Conservation (phyloP, 805 yeast genomes). For the Blastobotrys chiropterorum region DNA sequence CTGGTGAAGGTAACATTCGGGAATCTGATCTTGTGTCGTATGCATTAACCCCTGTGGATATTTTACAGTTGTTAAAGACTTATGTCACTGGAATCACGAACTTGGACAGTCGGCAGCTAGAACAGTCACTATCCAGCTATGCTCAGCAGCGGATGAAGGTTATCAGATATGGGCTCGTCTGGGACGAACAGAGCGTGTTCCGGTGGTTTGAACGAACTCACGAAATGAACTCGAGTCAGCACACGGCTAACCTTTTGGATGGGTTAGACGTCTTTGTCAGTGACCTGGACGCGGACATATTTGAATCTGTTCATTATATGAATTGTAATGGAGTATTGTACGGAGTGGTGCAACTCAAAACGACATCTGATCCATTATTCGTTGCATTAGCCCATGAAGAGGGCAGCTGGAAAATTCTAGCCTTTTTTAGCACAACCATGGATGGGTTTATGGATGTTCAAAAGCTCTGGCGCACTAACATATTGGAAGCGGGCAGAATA, state of each 20-base stretch:
- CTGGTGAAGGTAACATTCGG: too few species aligned
- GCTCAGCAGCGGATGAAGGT: slow-evolving; percentile 1
- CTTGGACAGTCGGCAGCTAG: not conserved
- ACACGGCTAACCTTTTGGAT: not conserved
- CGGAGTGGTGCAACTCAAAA: not conserved
- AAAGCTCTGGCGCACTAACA: not conserved
- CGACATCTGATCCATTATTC: not conserved
- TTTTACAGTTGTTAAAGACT: not conserved
- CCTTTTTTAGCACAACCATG: not conserved
- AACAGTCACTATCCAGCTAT: not conserved
- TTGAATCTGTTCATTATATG: not conserved
- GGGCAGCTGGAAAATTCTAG: not conserved
- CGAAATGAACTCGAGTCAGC: not conserved
- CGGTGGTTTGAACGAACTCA: not conserved
- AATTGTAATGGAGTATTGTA: not conserved
- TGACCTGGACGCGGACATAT: not conserved
- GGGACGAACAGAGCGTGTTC: not conserved
- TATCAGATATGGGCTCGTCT: not conserved
- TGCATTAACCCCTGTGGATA: not conserved
- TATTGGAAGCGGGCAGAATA: not conserved
- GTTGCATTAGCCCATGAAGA: not conserved
- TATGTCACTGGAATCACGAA: not conserved
- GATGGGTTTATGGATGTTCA: not conserved
- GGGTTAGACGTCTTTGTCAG: not conserved
- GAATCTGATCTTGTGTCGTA: not conserved